These are phyloP conservation scores for Sclerotinia minor DNA, from an alignment of 2,329 filamentous ascomycete species.

Conservation along the genomic window DNA sequence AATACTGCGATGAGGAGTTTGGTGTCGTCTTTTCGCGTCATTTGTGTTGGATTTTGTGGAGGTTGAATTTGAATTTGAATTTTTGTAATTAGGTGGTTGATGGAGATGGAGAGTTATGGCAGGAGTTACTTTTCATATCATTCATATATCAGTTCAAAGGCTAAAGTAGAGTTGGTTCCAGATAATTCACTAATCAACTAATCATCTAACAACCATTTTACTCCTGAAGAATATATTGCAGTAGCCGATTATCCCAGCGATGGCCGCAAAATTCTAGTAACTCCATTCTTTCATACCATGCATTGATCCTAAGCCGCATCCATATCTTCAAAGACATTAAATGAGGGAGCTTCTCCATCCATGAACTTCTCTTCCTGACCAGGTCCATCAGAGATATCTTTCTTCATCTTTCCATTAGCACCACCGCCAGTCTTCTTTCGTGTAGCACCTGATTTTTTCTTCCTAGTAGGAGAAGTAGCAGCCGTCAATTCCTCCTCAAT, in stretches of 20 bases:
- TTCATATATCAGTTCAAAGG: background rate
- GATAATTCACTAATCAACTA: background rate
- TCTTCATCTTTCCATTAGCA: background rate
- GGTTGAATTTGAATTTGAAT: background rate
- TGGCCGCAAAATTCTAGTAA: background rate
- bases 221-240: too few relatives aligned
- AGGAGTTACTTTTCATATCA: background rate
- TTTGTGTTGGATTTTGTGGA: background rate
- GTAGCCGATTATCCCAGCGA: background rate
- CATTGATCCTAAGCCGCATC: background rate
- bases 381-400: background rate
- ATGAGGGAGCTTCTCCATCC: background rate
- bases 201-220: background rate
- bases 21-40: background rate
- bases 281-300: background rate
- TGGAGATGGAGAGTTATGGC: background rate
- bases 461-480: background rate
- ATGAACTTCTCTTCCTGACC: background rate
- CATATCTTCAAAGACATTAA: background rate
- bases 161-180: background rate
- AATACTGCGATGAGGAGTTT: background rate
- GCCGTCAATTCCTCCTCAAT: background rate
- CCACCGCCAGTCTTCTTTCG: background rate
- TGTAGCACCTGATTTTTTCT: background rate
- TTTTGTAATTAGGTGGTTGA: background rate